Percentiles rank a stretch among this genome's conserved stretches.
Conservation (phyloP, 371 early-diverging fungal species). For the Mortierella sp. region DNA sequence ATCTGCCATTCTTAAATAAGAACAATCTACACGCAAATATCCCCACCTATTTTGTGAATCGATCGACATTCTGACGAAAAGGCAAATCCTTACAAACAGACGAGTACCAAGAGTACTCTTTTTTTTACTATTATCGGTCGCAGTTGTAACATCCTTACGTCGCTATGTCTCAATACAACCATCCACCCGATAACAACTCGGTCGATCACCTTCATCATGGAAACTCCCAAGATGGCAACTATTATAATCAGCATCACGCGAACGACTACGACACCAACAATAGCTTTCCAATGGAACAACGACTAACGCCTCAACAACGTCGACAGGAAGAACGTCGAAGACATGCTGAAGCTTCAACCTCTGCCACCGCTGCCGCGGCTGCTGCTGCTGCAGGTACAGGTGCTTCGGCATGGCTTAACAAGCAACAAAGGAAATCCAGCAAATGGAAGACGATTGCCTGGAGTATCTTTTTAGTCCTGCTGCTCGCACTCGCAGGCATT, state of each 20-base stretch:
- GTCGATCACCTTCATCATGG: background rate
- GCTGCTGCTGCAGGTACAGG: conserved; percentile 29
- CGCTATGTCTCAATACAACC: background rate
- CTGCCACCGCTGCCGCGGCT: conserved; percentile 20
- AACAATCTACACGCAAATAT: no score
- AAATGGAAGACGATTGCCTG: conserved; percentile 31
- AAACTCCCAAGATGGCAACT: background rate
- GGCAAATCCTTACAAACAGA: no score
- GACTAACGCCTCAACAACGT: conserved; percentile 31
- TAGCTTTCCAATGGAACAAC: conserved; percentile 16
- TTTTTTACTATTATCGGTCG: no score
- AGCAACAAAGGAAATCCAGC: conserved; percentile 28
- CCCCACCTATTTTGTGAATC: no score
- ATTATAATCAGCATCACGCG: background rate
- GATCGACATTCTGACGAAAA: no score
- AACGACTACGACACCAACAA: conserved; percentile 8
- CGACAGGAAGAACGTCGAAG: conserved; percentile 40
- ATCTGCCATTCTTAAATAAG: no score
- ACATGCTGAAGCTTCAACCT: conserved; percentile 19
- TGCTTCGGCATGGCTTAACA: conserved; percentile 38
- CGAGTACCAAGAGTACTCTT: no score
- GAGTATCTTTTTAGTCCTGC: conserved; percentile 8
- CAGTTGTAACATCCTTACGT: no score
- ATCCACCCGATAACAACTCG: background rate
- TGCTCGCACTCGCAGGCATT: conserved; percentile 20